Evolutionary conservation across 306 rosid genomes (phyloP).

Genomic region (Vachellia collinsii): DNA sequence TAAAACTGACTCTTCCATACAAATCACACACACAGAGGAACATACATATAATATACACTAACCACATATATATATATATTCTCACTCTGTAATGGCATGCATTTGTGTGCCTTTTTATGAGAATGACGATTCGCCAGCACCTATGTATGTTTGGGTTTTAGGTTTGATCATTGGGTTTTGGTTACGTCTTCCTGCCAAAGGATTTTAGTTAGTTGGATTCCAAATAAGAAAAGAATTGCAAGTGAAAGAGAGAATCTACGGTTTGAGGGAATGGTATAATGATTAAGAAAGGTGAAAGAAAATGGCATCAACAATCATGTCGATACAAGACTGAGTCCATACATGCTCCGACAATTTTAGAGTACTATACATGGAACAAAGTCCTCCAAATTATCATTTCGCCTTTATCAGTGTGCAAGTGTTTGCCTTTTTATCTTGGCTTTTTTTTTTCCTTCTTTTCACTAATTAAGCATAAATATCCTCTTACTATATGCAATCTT

Average conservation of each 20-base stretch:
- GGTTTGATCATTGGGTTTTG: neutral
- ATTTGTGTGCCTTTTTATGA: neutral
- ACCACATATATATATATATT: neutral
- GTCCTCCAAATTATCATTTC: neutral
- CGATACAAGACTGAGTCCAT: neutral
- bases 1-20: conserved; percentile 50
- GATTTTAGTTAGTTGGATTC: neutral
- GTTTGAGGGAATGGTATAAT: neutral
- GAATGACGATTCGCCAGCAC: conserved; percentile 25
- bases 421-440: neutral
- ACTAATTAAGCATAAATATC: too few species aligned
- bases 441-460: neutral
- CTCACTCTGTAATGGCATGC: neutral
- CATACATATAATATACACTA: neutral
- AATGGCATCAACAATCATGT: conserved; percentile 1
- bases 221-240: neutral
- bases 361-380: neutral
- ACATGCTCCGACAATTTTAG: neutral
- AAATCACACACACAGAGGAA: neutral
- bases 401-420: neutral
- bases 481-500: too few species aligned
- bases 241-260: neutral
- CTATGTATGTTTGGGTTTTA: neutral
- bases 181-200: conserved; percentile 5
- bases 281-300: neutral